Base-by-base conservation (phyloP, 352 stramenopile species). In the Aphanomyces cochlioides region DNA sequence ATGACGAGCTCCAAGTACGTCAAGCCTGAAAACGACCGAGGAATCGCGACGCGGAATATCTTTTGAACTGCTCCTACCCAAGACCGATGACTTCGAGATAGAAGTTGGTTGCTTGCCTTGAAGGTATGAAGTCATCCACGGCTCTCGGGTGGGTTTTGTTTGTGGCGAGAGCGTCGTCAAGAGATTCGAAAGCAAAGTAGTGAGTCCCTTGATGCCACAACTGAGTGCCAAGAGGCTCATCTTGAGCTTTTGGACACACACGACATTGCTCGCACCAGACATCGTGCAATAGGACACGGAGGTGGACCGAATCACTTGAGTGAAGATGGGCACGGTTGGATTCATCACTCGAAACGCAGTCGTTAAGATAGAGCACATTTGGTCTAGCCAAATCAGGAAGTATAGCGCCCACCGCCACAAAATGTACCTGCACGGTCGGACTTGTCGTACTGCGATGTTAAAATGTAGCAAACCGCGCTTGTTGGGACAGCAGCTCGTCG, bases 1-100 rank as follows among this genome's bases (percentile, higher is more conserved):
- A 81, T 82, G 40, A 89, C 87, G 56, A 93, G 76, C 60, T 93
- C 83, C 10, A 83, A 82, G 59, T 90, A 93, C 3, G 85, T 90
- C n/a, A 90, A 74, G 0, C 85, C 82, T 0, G 85, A 93, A 47
- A 90, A 93, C 5, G 85, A 90, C 2, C 85, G 81, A 17, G 85
- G 83, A 28, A 93, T 91, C 53, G 91, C 85, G 47, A 93, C 73
- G 3, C 90, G 72, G 71, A 88, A 90, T 39, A 93, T 81, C 39
- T 70, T 70, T 28, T 58, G 59, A 21, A 56, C 38, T 7, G 43
- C 53, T 8, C 64, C 64, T 70, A 60, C 4, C 3, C 34, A n/a
- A 17, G 13, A 45, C 43, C 10, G 43, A 50, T 28, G 28, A 59
- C 36, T 37, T 59, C 2, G 10, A 28, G 12, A 15, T 28, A 59